Base-by-base conservation (phyloP, 2,329 filamentous ascomycete species). In the Stachybotrys elegans region DNA sequence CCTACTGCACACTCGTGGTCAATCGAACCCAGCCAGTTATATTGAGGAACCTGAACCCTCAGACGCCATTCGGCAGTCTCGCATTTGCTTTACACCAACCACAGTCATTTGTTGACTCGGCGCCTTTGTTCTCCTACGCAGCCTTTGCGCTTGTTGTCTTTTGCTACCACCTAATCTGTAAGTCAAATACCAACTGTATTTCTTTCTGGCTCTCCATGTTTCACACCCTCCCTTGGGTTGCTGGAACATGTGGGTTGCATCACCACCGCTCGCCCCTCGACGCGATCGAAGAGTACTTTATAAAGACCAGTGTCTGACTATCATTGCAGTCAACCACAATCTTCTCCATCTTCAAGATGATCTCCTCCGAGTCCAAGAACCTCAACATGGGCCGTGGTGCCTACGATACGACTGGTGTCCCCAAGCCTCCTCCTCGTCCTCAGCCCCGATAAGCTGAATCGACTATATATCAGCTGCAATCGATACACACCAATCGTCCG, bases 351-450 rank as follows among this genome's bases (percentile, higher is more conserved):
- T 66, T 49, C 54, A 61, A 49, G 50, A 55, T 46, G 57, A 56
- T n/a, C n/a, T n/a, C n/a, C n/a, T n/a, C n/a, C 46, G 58, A 59
- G 42, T 58, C 60, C 47, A 58, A 52, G 48, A 56, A 58, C 40
- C 58, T 52, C 61, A 71, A 75, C 58, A 73, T 74, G 69, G 73
- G 70, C 48, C 66, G 73, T 46, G 72, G 73, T 46, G 72, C 71
- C 51, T 76, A 76, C 55, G 73, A 76, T 52, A 73, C 70, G 50
- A 75, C 72, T 20, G 71, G 71, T 38, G 62, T 74, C 20, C 62
- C 66, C 46, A 75, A 75, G 61, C 72, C 72, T 44, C 66, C 67
- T 22, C 68, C 67, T 43, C 64, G 62, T 41, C 67, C 67, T 42
- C 65, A 67, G 57, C 66, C 65, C 44, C 61, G 53, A 55, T 69